phyloP scores from a whole-genome alignment of 2,329 filamentous ascomycete genomes.

The Fusarium xyrophilum region DNA sequence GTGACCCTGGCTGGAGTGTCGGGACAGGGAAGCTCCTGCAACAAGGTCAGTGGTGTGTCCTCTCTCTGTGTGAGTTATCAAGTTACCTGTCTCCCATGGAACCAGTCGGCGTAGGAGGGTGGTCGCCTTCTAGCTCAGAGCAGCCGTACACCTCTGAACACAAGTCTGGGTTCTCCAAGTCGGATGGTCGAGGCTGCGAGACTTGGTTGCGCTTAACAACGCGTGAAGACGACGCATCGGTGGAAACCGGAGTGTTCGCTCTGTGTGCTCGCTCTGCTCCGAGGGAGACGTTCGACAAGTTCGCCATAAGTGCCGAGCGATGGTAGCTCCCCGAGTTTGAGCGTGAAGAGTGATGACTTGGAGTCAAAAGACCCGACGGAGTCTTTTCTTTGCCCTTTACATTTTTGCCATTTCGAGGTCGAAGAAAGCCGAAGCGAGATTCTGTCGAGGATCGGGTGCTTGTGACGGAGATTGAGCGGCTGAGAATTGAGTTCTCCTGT shows the following conservation, averaged over 20 bases:
- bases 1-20: slow-evolving; percentile 29
- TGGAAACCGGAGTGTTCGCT: neutral
- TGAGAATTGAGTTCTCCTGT: slow-evolving; percentile 34
- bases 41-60: neutral
- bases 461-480: slow-evolving; percentile 52
- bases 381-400: slow-evolving; percentile 27
- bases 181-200: slow-evolving; percentile 3
- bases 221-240: slow-evolving; percentile 19
- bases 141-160: slow-evolving; percentile 28
- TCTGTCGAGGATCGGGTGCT: slow-evolving; percentile 53
- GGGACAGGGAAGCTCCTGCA: slow-evolving; percentile 17
- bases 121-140: slow-evolving; percentile 27
- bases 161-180: slow-evolving; percentile 16
- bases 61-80: rapidly evolving
- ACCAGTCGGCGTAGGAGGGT: slow-evolving; percentile 21
- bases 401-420: slow-evolving; percentile 45
- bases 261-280: slow-evolving; percentile 2
- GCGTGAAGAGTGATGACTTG: slow-evolving; percentile 38
- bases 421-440: slow-evolving; percentile 54
- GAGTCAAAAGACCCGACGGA: slow-evolving; percentile 38
- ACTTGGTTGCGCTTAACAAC: slow-evolving; percentile 21
- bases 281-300: slow-evolving; percentile 27
- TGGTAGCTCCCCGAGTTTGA: slow-evolving; percentile 39
- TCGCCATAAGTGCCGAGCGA: slow-evolving; percentile 28
- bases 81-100: slow-evolving; percentile 18